Base-by-base conservation (phyloP, 108 stramenopile species). In the Aurantiochytrium sp. region DNA sequence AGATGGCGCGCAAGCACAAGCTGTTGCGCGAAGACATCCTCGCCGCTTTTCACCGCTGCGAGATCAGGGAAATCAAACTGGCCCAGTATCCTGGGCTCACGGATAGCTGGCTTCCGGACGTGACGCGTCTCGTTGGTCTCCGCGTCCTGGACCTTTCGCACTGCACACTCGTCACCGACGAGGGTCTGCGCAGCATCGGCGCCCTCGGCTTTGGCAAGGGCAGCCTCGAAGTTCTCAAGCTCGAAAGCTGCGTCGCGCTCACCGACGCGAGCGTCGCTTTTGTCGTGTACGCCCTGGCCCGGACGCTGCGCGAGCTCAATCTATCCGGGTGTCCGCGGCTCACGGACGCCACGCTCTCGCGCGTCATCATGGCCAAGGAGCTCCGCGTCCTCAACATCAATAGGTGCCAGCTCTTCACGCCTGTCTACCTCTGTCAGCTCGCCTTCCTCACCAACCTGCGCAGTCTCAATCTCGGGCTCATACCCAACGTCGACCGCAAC, bases 1-100 rank as follows among this genome's bases (percentile, higher is more conserved):
- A 81, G 17, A 81, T 81, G 73, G 73, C 30, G n/a, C 73, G 73
- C n/a, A 81, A 41, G 2, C 73, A 81, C 73, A 81, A 81, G 30
- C 45, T 81, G 6, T 30, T 81, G 45, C 39, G 45, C 24, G 73
- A 81, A 48, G 73, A 81, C 73, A 48, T 81, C 6, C 73, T 81
- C 73, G 42, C 73, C 27, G 73, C 73, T 17, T 81, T 81, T 48
- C 73, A 48, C 45, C 42, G 73, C 39, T 81, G 73, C 73, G 45
- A 41, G 30, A 81, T 81, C 32, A 0, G 10, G 12, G 73, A 48
- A 42, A 24, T 81, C 0, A 12, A 24, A 12, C 73, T 81, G 12
- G 39, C 73, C 6, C 73, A 81, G 30, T 81, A 81, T 1, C 73
- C 73, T 24, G 45, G 45, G 1, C 12, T 81, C 2, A 27, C 39